These are phyloP conservation scores for Nothophoma quercina DNA, from an alignment of 2,329 filamentous ascomycete species.

Conservation along the genomic window DNA sequence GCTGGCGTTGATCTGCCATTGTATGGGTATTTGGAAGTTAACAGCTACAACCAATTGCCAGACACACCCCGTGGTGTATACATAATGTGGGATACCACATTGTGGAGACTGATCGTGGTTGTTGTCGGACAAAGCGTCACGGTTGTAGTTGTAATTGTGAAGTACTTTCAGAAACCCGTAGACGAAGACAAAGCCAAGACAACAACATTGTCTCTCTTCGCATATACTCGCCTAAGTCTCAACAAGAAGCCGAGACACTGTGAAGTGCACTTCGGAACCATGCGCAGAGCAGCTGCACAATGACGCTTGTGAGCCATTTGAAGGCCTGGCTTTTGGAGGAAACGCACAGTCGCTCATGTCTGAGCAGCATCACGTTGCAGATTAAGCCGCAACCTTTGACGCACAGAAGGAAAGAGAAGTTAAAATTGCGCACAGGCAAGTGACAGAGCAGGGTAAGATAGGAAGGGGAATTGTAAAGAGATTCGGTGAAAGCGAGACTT, in stretches of 20 bases:
- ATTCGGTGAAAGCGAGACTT: too few species aligned
- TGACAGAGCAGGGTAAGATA: too few species aligned
- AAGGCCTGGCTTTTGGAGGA: too few species aligned
- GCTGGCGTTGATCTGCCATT: neutral
- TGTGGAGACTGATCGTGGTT: neutral
- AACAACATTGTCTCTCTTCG: slow-evolving; percentile 2
- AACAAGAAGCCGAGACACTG: neutral
- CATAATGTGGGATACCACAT: neutral
- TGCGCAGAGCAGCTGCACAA: neutral
- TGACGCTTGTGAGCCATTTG: neutral
- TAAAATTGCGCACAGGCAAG: too few species aligned
- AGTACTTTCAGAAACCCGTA: neutral
- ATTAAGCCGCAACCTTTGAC: too few species aligned
- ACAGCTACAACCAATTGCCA: too few species aligned
- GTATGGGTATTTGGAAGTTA: neutral
- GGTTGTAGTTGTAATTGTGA: neutral
- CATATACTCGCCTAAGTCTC: neutral
- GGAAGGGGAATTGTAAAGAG: too few species aligned
- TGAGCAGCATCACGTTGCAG: neutral
- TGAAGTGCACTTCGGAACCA: neutral
- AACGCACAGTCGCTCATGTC: neutral
- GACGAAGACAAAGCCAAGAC: slow-evolving; percentile 5
- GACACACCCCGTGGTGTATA: slow-evolving; percentile 1
- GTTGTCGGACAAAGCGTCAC: neutral
- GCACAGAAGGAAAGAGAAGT: too few species aligned